Base-by-base conservation (phyloP, 2,329 filamentous ascomycete species). In the Phoma sp. region DNA sequence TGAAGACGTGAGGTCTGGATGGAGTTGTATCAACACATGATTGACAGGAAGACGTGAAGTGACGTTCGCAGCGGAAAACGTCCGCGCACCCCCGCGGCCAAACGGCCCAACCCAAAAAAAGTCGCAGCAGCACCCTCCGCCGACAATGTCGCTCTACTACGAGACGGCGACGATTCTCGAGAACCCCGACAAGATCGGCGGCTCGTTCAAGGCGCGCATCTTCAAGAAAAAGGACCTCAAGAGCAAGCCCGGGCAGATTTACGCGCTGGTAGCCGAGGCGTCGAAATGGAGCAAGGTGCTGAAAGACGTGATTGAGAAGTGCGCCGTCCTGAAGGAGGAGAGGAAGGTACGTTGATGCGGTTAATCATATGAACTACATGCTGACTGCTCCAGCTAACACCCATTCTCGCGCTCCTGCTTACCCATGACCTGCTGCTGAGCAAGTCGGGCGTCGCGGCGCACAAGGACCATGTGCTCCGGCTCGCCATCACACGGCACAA, bases 281-380 rank as follows among this genome's bases (percentile, higher is more conserved):
- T 88, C 89, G 64, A 98, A 96, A 86, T 97, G 94, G 91, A 95
- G 93, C 66, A 74, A 81, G 3, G 82, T 97, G 2, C 78, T 99
- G 43, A 92, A 92, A 68, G 92, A 96, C 69, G 88, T 97, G n/a
- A 86, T 99, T 69, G 92, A 97, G 65, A 86, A 84, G 62, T 84
- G 92, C 1, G 88, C 86, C 3, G 78, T 98, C 32, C 78, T 98
- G 32, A 83, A 83, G n/a, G 78, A 87, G 9, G 95, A 99, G 79
- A 88, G 86, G 61, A 96, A 96, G 86, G 93, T 95, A 74, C 63
- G 77, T 62, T 62, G n/a, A 35, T 24, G 17, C 24, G 15, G 8
- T 17, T 17, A 17, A 17, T 17, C 17, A 17, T 17, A 17, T 17
- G 17, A 17, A 17, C 17, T 17, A 9, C 6, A 36, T 19, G 36